phyloP scores from a whole-genome alignment of 768 basidiomycete genomes.

The Agrocybe praecox region DNA sequence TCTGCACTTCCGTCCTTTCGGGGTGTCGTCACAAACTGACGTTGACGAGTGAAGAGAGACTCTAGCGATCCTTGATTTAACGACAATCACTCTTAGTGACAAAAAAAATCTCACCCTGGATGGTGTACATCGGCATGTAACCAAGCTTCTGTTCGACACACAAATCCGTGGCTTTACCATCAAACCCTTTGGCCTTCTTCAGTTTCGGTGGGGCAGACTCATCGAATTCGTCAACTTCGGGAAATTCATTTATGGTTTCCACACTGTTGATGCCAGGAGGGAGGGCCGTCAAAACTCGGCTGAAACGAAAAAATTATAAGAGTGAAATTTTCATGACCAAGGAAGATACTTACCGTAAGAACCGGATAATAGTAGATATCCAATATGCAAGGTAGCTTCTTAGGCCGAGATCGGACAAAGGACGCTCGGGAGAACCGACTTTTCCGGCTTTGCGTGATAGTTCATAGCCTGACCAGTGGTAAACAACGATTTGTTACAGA shows the following conservation, averaged over 20 bases:
- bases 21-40: slow-evolving; percentile 57
- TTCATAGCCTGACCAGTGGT: slow-evolving; percentile 74
- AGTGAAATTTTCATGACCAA: not conserved
- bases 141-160: slow-evolving; percentile 28
- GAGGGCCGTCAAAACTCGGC: slow-evolving; percentile 62
- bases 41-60: slow-evolving; percentile 51
- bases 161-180: slow-evolving; percentile 59
- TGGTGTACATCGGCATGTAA: slow-evolving; percentile 32
- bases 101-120: slow-evolving; percentile 39
- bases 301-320: slow-evolving; percentile 12
- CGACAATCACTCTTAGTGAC: not conserved
- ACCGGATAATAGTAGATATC: slow-evolving; percentile 82
- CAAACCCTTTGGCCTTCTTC: slow-evolving; percentile 69
- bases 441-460: slow-evolving; percentile 79
- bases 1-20: slow-evolving; percentile 71
- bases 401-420: slow-evolving; percentile 90
- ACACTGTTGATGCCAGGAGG: slow-evolving; percentile 54
- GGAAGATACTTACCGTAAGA: slow-evolving; percentile 63
- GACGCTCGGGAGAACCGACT: slow-evolving; percentile 92
- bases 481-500: not conserved
- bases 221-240: slow-evolving; percentile 35
- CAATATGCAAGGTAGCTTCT: slow-evolving; percentile 90
- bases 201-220: slow-evolving; percentile 33
- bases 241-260: slow-evolving; percentile 44
- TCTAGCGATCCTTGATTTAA: slow-evolving; percentile 32